Evolutionary conservation across 306 rosid genomes (phyloP).

Genomic region (Cucurbita moschata): DNA sequence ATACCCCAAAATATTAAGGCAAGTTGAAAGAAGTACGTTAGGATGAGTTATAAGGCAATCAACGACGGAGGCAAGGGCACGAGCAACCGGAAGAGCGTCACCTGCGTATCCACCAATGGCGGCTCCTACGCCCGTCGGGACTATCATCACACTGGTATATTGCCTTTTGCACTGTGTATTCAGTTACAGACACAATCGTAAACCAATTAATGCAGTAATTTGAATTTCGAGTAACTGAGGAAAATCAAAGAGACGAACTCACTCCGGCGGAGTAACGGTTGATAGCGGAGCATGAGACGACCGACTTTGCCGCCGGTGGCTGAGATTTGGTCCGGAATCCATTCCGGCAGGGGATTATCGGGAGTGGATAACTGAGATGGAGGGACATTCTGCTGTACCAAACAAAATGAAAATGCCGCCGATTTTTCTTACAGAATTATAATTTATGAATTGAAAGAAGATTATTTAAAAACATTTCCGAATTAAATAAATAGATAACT

Average conservation of each 20-base stretch:
- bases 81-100: slow-evolving; percentile 77
- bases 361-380: slow-evolving; percentile 21
- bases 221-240: background rate
- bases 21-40: slow-evolving; percentile 24
- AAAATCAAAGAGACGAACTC: background rate
- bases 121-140: slow-evolving; percentile 74
- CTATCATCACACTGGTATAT: slow-evolving; percentile 75
- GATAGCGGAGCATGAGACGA: slow-evolving; percentile 24
- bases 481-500: too few species aligned
- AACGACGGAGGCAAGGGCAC: slow-evolving; percentile 59
- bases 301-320: slow-evolving; percentile 1
- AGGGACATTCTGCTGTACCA: slow-evolving; percentile 22
- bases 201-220: background rate
- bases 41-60: slow-evolving; percentile 88
- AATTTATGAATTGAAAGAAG: background rate
- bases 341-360: slow-evolving; percentile 3
- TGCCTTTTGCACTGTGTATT: slow-evolving; percentile 42
- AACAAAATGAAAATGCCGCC: background rate
- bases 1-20: background rate
- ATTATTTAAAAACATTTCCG: too few species aligned
- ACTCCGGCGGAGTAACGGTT: slow-evolving; percentile 28
- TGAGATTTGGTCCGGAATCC: slow-evolving; percentile 1
- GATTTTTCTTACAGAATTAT: background rate
- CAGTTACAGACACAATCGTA: background rate
- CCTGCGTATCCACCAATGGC: slow-evolving; percentile 85